These are phyloP conservation scores for Pythium guiyangense DNA, from an alignment of 352 stramenopile species.

Conservation along the genomic window DNA sequence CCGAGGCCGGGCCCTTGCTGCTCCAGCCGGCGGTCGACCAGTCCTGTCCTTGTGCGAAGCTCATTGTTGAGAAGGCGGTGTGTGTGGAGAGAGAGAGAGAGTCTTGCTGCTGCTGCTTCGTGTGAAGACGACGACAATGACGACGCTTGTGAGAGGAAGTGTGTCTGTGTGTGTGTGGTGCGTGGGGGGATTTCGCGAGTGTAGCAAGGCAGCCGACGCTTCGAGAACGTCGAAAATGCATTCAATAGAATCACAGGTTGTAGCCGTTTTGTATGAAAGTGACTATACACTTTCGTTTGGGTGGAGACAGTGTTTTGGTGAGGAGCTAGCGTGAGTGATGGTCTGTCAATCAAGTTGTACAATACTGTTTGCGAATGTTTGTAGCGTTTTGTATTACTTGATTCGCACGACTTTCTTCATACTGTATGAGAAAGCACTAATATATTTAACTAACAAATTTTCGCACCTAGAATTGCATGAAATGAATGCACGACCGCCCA, in stretches of 20 bases:
- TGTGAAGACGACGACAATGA: neutral
- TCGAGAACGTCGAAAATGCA: no score
- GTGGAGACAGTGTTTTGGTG: no score
- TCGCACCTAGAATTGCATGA: neutral
- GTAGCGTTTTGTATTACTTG: neutral
- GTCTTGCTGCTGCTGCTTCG: constrained; percentile 12
- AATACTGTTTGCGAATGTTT: neutral
- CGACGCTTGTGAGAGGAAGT: no score
- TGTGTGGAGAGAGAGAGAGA: no score
- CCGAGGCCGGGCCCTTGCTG: constrained; percentile 54
- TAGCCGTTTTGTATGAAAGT: no score
- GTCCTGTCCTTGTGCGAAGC: constrained; percentile 75
- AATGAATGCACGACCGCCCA: neutral
- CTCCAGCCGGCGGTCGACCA: constrained; percentile 71
- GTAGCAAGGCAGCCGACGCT: no score
- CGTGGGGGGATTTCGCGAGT: neutral
- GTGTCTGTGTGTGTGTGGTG: neutral
- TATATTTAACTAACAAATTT: neutral
- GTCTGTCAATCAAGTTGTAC: no score
- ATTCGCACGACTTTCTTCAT: neutral
- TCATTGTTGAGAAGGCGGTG: no score
- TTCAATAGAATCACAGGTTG: no score
- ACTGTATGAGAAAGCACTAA: neutral
- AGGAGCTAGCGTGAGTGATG: no score
- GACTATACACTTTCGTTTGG: no score